Base-by-base conservation (phyloP, 2,329 filamentous ascomycete genomes). In the Diplodia corticola region DNA sequence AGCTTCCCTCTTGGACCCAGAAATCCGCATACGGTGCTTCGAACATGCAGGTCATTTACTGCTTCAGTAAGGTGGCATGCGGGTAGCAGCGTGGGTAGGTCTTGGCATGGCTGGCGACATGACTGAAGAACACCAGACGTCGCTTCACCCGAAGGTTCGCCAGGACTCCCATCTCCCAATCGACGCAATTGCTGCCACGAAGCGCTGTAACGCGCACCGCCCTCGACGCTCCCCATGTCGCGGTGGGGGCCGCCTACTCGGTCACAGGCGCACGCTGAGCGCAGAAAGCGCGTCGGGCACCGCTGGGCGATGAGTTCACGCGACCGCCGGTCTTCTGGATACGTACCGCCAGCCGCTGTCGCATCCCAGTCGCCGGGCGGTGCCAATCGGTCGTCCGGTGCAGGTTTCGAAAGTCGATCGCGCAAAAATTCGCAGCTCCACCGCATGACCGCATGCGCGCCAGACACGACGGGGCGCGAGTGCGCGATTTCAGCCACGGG, bases 351-450 rank as follows among this genome's bases (percentile, higher is more conserved):
- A 24, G n/a, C 51, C 51, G 30, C 24, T 6, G 37, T 30, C 35
- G 37, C 37, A 59, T 46, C 55, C 15, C 37, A 30, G 55, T 46
- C 20, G 30, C 57, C 24, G 9, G 37, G 57, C 30, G 44, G 20
- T 37, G 22, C 53, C 33, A 22, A n/a, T 5, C 26, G 22, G n/a
- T 49, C 24, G 55, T 20, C 57, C 28, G 17, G 37, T 55, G 57
- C 57, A 61, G 44, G 40, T 13, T 24, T 15, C 26, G 24, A 12
- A 15, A 17, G 12, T n/a, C 40, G 57, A 35, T 49, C 57, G 9
- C n/a, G 57, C 57, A 26, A 49, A 54, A 60, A 49, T 50, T 61
- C 40, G 40, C 57, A 50, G 57, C 57, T 61, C 57, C 57, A 61
- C 57, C 57, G 57, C 44, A 24, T 33, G 17, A 44, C 40, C n/a